Evolutionary conservation across 2,329 filamentous ascomycete genomes (phyloP), one percentile per base, ranked within the genome.

Genomic region (Alternaria gansuensis): DNA sequence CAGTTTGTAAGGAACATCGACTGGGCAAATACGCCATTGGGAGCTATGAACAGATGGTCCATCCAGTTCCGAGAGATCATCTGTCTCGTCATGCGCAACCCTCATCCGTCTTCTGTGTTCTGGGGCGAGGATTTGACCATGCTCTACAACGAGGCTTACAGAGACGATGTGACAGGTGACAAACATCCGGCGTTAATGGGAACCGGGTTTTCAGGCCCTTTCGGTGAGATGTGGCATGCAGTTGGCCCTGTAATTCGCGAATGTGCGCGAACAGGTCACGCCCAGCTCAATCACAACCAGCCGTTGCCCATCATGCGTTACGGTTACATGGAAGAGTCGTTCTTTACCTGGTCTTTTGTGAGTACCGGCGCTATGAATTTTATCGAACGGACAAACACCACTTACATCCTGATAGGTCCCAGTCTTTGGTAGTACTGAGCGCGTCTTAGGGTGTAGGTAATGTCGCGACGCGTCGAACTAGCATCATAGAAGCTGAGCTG

Each of bases 1-100:
- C 54, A 55, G 9, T 76, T 79, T 49, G 62, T 82, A 46, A 77
- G 81, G 26, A 78, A 68, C 23, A 69, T 83, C 14, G 77, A 84
- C 64, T 85, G 83, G 83, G 73, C 73, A 3, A 68, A 69, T 11
- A 84, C 82, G 1, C 77, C 80, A 3, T 69, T 85, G 1, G 84
- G 84, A 0, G 78, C 79, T 1, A 79, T 85, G 70, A 62, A 75
- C 3, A 69, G 67, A 51, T 86, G 84, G 83, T 76, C 80, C n/a
- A 50, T 74, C 5, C 75, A 80, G 23, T 78, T 85, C 23, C 81
- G 82, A 33, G 80, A 83, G 33, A 53, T 75, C 13, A 63, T 63
- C 9, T 75, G 75, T 49, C 37, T 77, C 4, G 45, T 77, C 9
- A 73, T 76, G 66, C 64, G 68, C 13, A 72, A 73, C 50, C 70